Evolutionary conservation across 352 stramenopile species (phyloP), one percentile per base, ranked within the genome.

Genomic region (Thraustochytrium striatum): DNA sequence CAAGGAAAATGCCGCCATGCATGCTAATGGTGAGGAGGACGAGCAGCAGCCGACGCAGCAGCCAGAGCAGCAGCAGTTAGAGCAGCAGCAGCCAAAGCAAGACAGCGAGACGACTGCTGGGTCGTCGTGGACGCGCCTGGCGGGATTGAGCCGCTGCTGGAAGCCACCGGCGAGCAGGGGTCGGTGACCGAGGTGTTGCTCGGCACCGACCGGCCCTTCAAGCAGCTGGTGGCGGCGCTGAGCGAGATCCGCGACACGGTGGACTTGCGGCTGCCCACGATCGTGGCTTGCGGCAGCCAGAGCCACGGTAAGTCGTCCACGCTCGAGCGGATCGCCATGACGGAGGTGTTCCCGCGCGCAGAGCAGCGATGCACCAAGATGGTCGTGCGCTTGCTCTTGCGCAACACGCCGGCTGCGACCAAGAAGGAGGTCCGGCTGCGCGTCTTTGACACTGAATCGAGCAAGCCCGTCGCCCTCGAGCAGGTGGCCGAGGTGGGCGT

Each of bases 301-400:
- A 82, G 85, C 82, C 85, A 84, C 69, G 85, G 85, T 81, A 89
- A 87, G 83, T 87, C 84, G 2, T 86, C 79, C 33, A 83, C 87
- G 50, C 80, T 88, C 68, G 85, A 87, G 81, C 83, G 73, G 41
- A 61, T 89, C 25, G 85, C 84, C 47, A 87, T 87, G 86, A 38
- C 86, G 59, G 83, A 85, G 52, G 53, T 88, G 0, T 87, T 89
- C 78, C 86, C 85, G 43, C 85, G 85, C 28, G 81, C 86, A 57
- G 61, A 78, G 62, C 57, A 59, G 30, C 62, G 86, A 9, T 86
- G 83, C 81, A 87, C 84, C 28, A 81, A 84, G 3, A 70, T 89
- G 75, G 84, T 85, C 3, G 83, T 89, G 72, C 82, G 83, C 58
- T 81, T 88, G 25, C 85, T 85, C 57, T 36, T 89, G 61, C 82